A percentile compares a stretch with the other conserved stretches of the same genome.
These are phyloP conservation scores for Phytomonas francai DNA, from an alignment of 208 protist species.

Conservation along the genomic window DNA sequence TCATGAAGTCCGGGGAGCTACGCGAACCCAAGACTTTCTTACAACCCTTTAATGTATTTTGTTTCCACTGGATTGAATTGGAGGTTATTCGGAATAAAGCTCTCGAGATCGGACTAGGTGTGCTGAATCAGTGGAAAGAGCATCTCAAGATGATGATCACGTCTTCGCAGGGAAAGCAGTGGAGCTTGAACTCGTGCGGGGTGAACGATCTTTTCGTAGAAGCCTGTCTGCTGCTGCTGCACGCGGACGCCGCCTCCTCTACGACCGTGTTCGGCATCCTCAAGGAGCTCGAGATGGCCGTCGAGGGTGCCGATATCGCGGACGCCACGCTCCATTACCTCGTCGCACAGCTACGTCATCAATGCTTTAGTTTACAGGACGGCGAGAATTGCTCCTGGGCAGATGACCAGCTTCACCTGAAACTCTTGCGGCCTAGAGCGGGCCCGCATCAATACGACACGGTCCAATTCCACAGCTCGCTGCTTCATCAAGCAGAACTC, in stretches of 20 bases:
- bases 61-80: slow-evolving; percentile 54
- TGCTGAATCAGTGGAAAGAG: slow-evolving; percentile 73
- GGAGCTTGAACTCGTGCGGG: slow-evolving; percentile 53
- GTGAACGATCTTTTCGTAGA: slow-evolving; percentile 65
- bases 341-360: slow-evolving; percentile 20
- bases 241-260: slow-evolving; percentile 18
- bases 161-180: slow-evolving; percentile 37
- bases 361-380: slow-evolving; percentile 13
- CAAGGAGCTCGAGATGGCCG: slow-evolving; percentile 22
- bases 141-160: slow-evolving; percentile 64
- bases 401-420: slow-evolving; percentile 17
- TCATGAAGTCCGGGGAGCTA: slow-evolving; percentile 18
- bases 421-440: slow-evolving; percentile 22
- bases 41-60: slow-evolving; percentile 77
- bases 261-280: slow-evolving; percentile 23
- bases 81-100: slow-evolving; percentile 57
- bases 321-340: slow-evolving; percentile 21
- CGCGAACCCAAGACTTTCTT: slow-evolving; percentile 16
- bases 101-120: slow-evolving; percentile 19
- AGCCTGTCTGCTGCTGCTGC: slow-evolving; percentile 35
- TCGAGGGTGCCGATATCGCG: slow-evolving; percentile 3
- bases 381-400: neutral
- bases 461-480: slow-evolving; percentile 12
- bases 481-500: neutral
- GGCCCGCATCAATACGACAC: slow-evolving; percentile 29